A percentile compares a stretch with the other conserved stretches of the same genome.
Conservation (phyloP, 306 rosid genomes). For the Gillenia trifoliata region DNA sequence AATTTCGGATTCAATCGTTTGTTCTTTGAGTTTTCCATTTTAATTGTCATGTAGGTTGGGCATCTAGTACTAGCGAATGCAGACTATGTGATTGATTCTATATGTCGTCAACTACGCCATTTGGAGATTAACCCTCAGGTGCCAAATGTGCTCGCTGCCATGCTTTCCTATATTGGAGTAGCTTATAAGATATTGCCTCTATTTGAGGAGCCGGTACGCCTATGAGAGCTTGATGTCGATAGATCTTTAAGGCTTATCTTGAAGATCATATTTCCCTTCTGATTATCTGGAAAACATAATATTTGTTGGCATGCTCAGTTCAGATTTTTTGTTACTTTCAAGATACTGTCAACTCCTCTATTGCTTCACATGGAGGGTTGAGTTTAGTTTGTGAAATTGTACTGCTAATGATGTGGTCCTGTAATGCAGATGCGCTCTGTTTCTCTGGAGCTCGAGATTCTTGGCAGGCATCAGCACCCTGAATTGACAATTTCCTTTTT, state of each 20-base stretch:
- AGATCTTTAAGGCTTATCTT: slow-evolving; percentile 9
- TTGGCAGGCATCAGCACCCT: slow-evolving; percentile 93
- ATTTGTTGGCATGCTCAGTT: not conserved
- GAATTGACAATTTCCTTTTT: slow-evolving; percentile 72
- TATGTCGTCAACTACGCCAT: slow-evolving; percentile 84
- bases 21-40: slow-evolving; percentile 7
- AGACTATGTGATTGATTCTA: slow-evolving; percentile 89
- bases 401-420: slow-evolving; percentile 20
- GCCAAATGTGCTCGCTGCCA: slow-evolving; percentile 81
- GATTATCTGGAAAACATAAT: not conserved
- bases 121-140: slow-evolving; percentile 79
- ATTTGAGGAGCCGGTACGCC: slow-evolving; percentile 81
- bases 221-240: slow-evolving; percentile 1
- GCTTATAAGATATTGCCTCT: slow-evolving; percentile 85
- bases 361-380: not conserved
- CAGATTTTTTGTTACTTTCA: not conserved
- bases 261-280: slow-evolving; percentile 9
- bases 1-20: not conserved
- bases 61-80: slow-evolving; percentile 76
- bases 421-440: slow-evolving; percentile 73
- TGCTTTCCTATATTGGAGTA: slow-evolving; percentile 85
- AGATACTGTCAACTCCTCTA: not conserved
- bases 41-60: slow-evolving; percentile 60
- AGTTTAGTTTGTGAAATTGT: not conserved
- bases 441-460: slow-evolving; percentile 87